phyloP scores from a whole-genome alignment of 495 filamentous ascomycete species.

The Penicillium parvum region DNA sequence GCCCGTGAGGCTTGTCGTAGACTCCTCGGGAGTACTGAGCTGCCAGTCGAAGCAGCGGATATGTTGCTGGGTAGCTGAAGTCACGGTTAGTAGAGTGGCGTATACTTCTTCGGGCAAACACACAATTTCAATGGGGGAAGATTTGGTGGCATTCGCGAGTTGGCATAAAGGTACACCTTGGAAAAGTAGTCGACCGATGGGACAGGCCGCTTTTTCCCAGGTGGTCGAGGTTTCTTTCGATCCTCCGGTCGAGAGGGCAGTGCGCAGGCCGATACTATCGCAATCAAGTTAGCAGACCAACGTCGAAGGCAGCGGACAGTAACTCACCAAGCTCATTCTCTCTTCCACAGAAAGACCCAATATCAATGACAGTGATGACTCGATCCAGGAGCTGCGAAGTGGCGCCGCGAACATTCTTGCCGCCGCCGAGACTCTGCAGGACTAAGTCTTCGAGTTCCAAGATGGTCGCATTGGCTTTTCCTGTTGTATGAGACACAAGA shows the following conservation, averaged over 20 bases:
- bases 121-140: conserved; percentile 63
- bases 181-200: conserved; percentile 54
- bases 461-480: conserved; percentile 19
- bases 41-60: conserved; percentile 67
- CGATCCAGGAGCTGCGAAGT: conserved; percentile 47
- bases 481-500: conserved; percentile 12
- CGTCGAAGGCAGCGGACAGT: conserved; percentile 6
- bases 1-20: conserved; percentile 57
- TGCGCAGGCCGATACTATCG: conserved; percentile 25
- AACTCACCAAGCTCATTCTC: conserved; percentile 55
- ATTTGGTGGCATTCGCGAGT: conserved; percentile 65
- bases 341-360: conserved; percentile 56
- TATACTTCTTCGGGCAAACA: conserved; percentile 13
- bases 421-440: conserved; percentile 10
- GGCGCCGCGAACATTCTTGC: conserved; percentile 40
- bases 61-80: conserved; percentile 60
- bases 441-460: conserved; percentile 15
- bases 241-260: conserved; percentile 10
- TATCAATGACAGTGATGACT: conserved; percentile 66
- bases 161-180: conserved; percentile 75
- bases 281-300: neutral
- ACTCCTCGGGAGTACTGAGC: conserved; percentile 68
- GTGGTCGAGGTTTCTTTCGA: conserved; percentile 10
- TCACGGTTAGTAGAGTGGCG: conserved; percentile 14
- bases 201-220: conserved; percentile 9